phyloP scores from a whole-genome alignment of 805 yeast species.

The Myxozyma nipponensis region DNA sequence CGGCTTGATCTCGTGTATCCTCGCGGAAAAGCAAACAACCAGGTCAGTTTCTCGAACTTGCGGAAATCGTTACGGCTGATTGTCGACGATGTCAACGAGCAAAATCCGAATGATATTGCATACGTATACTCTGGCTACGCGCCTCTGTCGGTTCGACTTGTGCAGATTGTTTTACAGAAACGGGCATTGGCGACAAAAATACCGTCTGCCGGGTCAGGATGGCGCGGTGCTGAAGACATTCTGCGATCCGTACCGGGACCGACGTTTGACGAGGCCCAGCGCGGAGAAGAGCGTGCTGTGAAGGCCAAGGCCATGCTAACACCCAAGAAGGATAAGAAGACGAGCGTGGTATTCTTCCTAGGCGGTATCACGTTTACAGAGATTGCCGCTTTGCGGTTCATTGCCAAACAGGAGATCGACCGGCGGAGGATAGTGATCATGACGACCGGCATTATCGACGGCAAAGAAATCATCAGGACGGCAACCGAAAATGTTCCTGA shows the following conservation, averaged over 20 bases:
- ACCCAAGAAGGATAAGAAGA: constrained; percentile 32
- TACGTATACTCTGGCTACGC: constrained; percentile 79
- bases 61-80: constrained; percentile 41
- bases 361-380: constrained; percentile 91
- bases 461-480: constrained; percentile 38
- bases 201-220: constrained; percentile 32
- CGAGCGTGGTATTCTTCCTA: constrained; percentile 52
- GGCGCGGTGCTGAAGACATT: constrained; percentile 43
- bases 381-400: constrained; percentile 61
- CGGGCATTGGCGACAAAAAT: constrained; percentile 22
- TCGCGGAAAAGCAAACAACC: constrained; percentile 30
- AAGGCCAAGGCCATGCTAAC: constrained; percentile 25
- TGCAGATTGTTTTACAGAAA: constrained; percentile 64
- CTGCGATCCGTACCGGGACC: constrained; percentile 39
- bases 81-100: constrained; percentile 36
- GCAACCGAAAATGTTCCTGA: constrained; percentile 21
- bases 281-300: constrained; percentile 23
- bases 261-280: constrained; percentile 35
- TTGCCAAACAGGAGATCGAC: constrained; percentile 46
- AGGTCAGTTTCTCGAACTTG: constrained; percentile 46
- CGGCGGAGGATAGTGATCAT: constrained; percentile 42
- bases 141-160: constrained; percentile 66
- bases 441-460: constrained; percentile 48
- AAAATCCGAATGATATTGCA: constrained; percentile 47
- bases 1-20: constrained; percentile 47